These are phyloP conservation scores for Ascochyta fabae DNA, from an alignment of 2,329 filamentous ascomycete genomes.

Conservation along the genomic window DNA sequence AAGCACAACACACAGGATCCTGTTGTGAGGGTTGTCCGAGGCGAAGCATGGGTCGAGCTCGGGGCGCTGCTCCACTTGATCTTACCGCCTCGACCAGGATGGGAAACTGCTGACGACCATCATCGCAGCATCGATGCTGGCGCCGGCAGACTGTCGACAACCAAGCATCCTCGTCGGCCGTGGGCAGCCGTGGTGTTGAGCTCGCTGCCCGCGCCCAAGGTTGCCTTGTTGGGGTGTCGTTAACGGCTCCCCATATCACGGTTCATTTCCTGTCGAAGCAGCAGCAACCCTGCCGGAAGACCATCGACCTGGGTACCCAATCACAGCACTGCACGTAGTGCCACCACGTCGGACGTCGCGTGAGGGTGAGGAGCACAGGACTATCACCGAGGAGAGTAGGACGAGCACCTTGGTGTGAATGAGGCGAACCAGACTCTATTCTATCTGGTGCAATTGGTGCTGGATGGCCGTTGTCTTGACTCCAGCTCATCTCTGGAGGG, in stretches of 20 bases:
- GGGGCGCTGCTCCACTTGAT: constrained; percentile 16
- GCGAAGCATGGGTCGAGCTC: constrained; percentile 15
- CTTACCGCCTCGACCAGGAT: constrained; percentile 15
- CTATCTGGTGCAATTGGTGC: constrained; percentile 2
- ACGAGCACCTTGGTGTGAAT: not conserved
- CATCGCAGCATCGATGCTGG: constrained; percentile 1
- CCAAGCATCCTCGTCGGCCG: constrained; percentile 11
- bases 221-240: not conserved
- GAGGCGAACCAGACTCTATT: constrained; percentile 4
- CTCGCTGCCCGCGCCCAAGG: not conserved
- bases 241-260: not conserved
- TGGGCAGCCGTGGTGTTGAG: constrained; percentile 8
- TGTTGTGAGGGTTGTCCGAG: constrained; percentile 13
- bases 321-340: constrained; percentile 32
- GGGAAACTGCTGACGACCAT: not conserved
- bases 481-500: not conserved
- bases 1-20: constrained; percentile 17
- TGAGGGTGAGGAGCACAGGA: constrained; percentile 21
- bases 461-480: not conserved
- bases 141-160: constrained; percentile 2
- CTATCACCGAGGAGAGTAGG: constrained; percentile 7
- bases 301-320: constrained; percentile 18
- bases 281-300: constrained; percentile 6
- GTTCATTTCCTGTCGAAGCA: constrained; percentile 3
- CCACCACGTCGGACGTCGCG: constrained; percentile 24